Percentiles rank a stretch among this genome's conserved stretches.
Conservation (phyloP, 2,329 filamentous ascomycete species). For the Chrysoporthe puriensis region DNA sequence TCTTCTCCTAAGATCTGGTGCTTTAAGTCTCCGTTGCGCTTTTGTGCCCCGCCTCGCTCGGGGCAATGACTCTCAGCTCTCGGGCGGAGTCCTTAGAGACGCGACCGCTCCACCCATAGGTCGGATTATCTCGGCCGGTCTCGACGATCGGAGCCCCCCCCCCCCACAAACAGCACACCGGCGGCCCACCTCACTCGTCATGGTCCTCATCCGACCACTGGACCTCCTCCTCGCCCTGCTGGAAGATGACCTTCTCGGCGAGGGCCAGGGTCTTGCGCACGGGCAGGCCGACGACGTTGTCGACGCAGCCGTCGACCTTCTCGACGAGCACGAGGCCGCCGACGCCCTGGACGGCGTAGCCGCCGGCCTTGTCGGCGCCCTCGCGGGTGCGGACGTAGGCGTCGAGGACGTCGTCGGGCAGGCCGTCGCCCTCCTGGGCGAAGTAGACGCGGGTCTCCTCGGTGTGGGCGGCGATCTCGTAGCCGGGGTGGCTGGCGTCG, state of each 20-base stretch:
- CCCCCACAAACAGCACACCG: not conserved
- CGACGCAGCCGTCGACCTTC: conserved; percentile 83
- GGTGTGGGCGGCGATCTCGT: conserved; percentile 77
- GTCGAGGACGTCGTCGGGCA: conserved; percentile 79
- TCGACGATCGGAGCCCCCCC: not conserved
- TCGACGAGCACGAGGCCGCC: conserved; percentile 87
- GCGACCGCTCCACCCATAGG: not conserved
- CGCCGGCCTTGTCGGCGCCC: conserved; percentile 93
- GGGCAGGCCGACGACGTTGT: conserved; percentile 93
- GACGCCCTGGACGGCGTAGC: conserved; percentile 90
- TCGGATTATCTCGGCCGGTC: not conserved
- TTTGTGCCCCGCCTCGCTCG: too few species aligned
- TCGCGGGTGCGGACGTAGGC: conserved; percentile 82
- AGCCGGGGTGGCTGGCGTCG: conserved; percentile 82
- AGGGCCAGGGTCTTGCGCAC: conserved; percentile 76
- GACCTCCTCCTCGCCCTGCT: conserved; percentile 67
- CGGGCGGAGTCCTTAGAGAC: too few species aligned
- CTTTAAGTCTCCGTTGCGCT: too few species aligned
- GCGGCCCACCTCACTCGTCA: not conserved
- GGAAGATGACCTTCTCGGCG: conserved; percentile 85
- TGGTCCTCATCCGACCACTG: conserved; percentile 45
- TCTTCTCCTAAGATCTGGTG: too few species aligned
- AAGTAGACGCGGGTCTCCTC: conserved; percentile 95
- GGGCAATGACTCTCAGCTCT: too few species aligned
- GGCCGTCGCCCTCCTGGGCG: conserved; percentile 61